Evolutionary conservation across 2,329 filamentous ascomycete species (phyloP).

Genomic region (Hymenoscyphus occultus): DNA sequence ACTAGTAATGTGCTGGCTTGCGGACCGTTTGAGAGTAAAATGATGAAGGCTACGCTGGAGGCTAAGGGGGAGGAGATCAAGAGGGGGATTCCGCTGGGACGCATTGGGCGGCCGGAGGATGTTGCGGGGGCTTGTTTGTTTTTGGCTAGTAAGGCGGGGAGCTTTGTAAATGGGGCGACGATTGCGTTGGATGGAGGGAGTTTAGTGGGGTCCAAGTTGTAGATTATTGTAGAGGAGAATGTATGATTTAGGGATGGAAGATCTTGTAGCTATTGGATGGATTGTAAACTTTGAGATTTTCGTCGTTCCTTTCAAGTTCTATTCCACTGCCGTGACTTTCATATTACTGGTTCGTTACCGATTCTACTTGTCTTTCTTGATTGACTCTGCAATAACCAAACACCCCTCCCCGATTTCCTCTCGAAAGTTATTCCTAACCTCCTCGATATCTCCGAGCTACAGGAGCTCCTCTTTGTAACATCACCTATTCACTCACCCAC

Average conservation of each 20-base stretch:
- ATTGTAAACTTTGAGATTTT: too few species aligned
- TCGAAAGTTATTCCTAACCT: too few species aligned
- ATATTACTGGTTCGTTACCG: too few species aligned
- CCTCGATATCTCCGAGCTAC: too few species aligned
- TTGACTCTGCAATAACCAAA: too few species aligned
- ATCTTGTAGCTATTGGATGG: background rate
- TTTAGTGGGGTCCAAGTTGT: constrained; percentile 47
- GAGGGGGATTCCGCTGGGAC: constrained; percentile 59
- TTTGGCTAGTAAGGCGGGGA: constrained; percentile 63
- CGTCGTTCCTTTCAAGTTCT: too few species aligned
- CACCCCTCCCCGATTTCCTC: too few species aligned
- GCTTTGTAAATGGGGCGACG: constrained; percentile 63
- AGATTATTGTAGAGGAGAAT: constrained; percentile 10
- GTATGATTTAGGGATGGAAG: background rate
- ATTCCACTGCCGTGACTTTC: too few species aligned
- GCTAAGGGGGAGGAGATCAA: constrained; percentile 55
- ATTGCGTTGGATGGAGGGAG: constrained; percentile 61
- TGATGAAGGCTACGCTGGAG: constrained; percentile 69
- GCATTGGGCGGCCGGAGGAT: constrained; percentile 66
- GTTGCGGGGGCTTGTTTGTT: constrained; percentile 71
- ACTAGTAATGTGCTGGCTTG: constrained; percentile 69
- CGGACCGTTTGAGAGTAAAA: constrained; percentile 68
- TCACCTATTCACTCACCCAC: too few species aligned
- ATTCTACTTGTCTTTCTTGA: too few species aligned
- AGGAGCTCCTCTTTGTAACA: too few species aligned